Percentiles rank a stretch among this genome's conserved stretches.
These are phyloP conservation scores for Candida succiphila DNA, from an alignment of 805 yeast species.

Conservation along the genomic window DNA sequence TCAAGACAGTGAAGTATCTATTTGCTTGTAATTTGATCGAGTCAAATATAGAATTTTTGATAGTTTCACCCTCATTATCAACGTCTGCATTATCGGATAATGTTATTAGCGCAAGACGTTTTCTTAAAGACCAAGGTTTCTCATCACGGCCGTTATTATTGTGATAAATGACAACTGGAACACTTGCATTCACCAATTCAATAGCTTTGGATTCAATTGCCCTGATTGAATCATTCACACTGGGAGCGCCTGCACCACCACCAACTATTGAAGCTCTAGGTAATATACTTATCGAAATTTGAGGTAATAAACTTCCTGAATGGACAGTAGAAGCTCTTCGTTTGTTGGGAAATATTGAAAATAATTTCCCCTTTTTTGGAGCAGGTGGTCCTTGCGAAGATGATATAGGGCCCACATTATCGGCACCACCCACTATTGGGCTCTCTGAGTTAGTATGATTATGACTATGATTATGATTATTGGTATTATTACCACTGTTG, in stretches of 20 bases:
- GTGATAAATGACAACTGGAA: not conserved
- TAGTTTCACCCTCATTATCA: not conserved
- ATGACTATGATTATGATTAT: too few relatives aligned
- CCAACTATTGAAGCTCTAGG: not conserved
- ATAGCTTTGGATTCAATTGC: conserved; percentile 1
- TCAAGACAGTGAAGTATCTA: conserved; percentile 29
- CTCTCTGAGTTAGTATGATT: not conserved
- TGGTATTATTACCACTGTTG: not conserved
- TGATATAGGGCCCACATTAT: too few relatives aligned
- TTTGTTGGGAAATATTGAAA: not conserved
- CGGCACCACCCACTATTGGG: not conserved
- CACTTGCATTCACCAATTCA: conserved; percentile 1
- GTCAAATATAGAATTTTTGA: not conserved
- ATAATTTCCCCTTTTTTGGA: too few relatives aligned
- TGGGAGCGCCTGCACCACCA: not conserved
- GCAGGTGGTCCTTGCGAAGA: too few relatives aligned
- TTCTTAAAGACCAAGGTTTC: conserved; percentile 4
- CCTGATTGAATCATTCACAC: not conserved
- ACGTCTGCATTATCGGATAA: conserved; percentile 1
- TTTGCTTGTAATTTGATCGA: not conserved
- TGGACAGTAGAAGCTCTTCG: too few relatives aligned
- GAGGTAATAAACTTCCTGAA: too few relatives aligned
- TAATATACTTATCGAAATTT: too few relatives aligned
- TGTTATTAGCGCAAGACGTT: conserved; percentile 10
- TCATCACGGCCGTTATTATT: conserved; percentile 7